phyloP scores from a whole-genome alignment of 768 basidiomycete genomes.

The Fistulinella prunicolor region DNA sequence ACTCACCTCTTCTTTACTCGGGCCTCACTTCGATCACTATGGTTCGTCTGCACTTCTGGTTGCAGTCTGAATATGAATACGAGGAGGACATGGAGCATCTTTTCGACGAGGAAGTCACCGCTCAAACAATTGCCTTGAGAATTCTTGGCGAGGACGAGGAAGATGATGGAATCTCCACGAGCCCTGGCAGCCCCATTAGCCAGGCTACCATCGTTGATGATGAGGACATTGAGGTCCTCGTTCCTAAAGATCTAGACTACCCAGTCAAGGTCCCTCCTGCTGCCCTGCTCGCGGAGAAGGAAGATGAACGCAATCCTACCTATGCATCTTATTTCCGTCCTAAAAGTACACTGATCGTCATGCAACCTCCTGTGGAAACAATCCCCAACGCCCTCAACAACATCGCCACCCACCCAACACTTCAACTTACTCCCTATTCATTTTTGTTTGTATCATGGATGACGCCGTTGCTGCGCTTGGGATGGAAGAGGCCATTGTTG shows the following conservation, averaged over 20 bases:
- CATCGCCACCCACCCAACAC: slow-evolving; percentile 19
- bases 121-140: slow-evolving; percentile 28
- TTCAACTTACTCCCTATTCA: slow-evolving; percentile 8
- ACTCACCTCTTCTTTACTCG: slow-evolving; percentile 32
- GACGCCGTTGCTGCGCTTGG: slow-evolving; percentile 25
- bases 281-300: slow-evolving; percentile 1
- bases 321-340: slow-evolving; percentile 4
- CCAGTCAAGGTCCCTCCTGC: slow-evolving; percentile 1
- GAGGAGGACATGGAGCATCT: slow-evolving; percentile 30
- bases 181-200: slow-evolving; percentile 14
- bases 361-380: slow-evolving; percentile 22
- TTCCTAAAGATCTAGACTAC: slow-evolving; percentile 1
- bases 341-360: slow-evolving; percentile 18
- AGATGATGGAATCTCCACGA: slow-evolving; percentile 2
- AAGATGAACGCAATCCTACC: background rate
- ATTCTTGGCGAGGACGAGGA: slow-evolving; percentile 13
- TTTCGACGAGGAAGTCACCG: slow-evolving; percentile 31
- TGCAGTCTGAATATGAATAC: slow-evolving; percentile 31
- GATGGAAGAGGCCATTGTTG: slow-evolving; percentile 27
- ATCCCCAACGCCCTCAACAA: slow-evolving; percentile 16
- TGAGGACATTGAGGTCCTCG: slow-evolving; percentile 4
- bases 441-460: slow-evolving; percentile 28
- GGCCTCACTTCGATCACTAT: slow-evolving; percentile 34
- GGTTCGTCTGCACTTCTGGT: slow-evolving; percentile 30
- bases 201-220: slow-evolving; percentile 21